phyloP scores from a whole-genome alignment of 2,329 filamentous ascomycete genomes.

The Phialemoniopsis sp. region DNA sequence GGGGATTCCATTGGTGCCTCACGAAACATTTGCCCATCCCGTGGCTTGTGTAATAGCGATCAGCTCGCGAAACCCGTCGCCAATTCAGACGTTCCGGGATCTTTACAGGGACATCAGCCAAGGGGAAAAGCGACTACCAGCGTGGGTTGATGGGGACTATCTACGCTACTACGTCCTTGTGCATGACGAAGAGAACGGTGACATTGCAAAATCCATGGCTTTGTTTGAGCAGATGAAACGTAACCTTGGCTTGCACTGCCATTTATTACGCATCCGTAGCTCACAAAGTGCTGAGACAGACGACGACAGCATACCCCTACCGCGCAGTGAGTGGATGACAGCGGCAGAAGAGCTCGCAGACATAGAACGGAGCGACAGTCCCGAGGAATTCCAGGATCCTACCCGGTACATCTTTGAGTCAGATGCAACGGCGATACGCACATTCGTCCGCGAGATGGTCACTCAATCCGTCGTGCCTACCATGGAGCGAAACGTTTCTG shows the following conservation, averaged over 20 bases:
- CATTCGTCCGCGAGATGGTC: constrained; percentile 90
- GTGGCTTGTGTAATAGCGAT: constrained; percentile 94
- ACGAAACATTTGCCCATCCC: constrained; percentile 92
- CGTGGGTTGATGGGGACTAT: constrained; percentile 89
- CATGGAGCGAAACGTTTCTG: constrained; percentile 87
- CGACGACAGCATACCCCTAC: constrained; percentile 81
- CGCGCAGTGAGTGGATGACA: constrained; percentile 83
- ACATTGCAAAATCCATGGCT: constrained; percentile 83
- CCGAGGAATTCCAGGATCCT: constrained; percentile 67
- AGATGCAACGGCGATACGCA: constrained; percentile 80
- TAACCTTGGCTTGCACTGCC: constrained; percentile 94
- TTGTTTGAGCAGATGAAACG: constrained; percentile 99
- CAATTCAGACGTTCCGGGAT: constrained; percentile 81
- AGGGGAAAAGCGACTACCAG: constrained; percentile 68
- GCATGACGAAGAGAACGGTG: constrained; percentile 92
- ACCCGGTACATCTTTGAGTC: constrained; percentile 85
- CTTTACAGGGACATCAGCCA: constrained; percentile 83
- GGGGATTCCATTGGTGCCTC: constrained; percentile 70
- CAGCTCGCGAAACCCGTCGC: constrained; percentile 77
- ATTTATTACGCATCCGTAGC: constrained; percentile 80
- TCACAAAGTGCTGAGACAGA: constrained; percentile 84
- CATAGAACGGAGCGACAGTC: constrained; percentile 56
- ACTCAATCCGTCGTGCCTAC: constrained; percentile 91
- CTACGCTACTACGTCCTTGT: constrained; percentile 94
- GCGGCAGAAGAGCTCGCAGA: constrained; percentile 79